Evolutionary conservation across 164 flowering plant species (phyloP), one percentile per base, ranked within the genome.

Genomic region (Pachysandra terminalis): DNA sequence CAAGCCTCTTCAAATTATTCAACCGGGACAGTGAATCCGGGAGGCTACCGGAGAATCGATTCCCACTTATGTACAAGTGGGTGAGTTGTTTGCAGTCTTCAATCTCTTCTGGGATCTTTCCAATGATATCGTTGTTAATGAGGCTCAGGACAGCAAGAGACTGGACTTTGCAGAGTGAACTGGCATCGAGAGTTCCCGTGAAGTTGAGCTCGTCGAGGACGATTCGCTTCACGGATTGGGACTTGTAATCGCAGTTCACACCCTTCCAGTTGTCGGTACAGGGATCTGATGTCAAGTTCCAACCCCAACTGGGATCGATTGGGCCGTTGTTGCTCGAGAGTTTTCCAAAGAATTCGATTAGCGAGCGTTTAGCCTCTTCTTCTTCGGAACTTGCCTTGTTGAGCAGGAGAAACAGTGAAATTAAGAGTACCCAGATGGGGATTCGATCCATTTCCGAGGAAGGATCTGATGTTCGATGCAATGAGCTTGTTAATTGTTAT

Each of bases 251-350:
- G 65, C 87, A 85, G 0, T 0, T 10, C 23, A 85, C 71, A 24
- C 82, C 85, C 1, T 35, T 22, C 88, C 88, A 87, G 0, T 57
- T 9, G 21, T 60, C 75, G 22, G 6, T 57, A 77, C 90, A 86
- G 9, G 87, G 87, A 69, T 84, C 84, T 14, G 85, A 69, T 52
- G 71, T n/a, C n/a, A n/a, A n/a, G n/a, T n/a, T n/a, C n/a, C n/a
- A n/a, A n/a, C n/a, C n/a, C n/a, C n/a, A n/a, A n/a, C n/a, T n/a
- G n/a, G n/a, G n/a, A n/a, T n/a, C n/a, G n/a, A n/a, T n/a, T n/a
- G n/a, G n/a, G n/a, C 37, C 10, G 24, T 58, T 58, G 55, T 62
- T 69, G 57, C n/a, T 56, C n/a, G n/a, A n/a, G 49, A 83, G 67
- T 17, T 69, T 52, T 0, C 61, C 59, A 41, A 80, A 65, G 65